Percentiles rank a stretch among this genome's conserved stretches.
Evolutionary conservation across 1,284 basidiomycete genomes (phyloP).

Genomic region (Puccinia polysora): DNA sequence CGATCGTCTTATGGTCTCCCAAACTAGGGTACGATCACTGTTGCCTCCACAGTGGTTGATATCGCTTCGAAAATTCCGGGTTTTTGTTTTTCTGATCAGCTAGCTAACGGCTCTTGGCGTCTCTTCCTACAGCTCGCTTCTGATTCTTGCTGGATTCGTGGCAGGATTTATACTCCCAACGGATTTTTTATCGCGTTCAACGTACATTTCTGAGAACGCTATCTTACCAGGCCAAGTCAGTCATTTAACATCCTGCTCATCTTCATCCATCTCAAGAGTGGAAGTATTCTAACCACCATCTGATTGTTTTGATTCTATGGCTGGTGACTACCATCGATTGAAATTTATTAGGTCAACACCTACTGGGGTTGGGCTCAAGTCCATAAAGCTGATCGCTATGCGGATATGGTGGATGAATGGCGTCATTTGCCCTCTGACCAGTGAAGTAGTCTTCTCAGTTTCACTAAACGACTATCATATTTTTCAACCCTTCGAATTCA

Average conservation of each 20-base stretch:
- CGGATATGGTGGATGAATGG: constrained; percentile 65
- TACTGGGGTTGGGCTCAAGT: constrained; percentile 86
- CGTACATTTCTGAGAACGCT: constrained; percentile 89
- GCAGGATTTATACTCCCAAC: constrained; percentile 72
- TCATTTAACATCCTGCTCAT: too few species aligned
- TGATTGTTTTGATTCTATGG: too few species aligned
- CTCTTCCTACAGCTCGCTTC: constrained; percentile 55
- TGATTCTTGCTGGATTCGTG: constrained; percentile 64
- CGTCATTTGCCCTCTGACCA: constrained; percentile 63
- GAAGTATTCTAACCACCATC: too few species aligned
- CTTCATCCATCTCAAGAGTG: too few species aligned
- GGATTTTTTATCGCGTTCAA: constrained; percentile 62
- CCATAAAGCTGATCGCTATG: constrained; percentile 70
- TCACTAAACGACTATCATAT: not conserved
- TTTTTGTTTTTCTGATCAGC: too few species aligned
- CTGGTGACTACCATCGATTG: too few species aligned
- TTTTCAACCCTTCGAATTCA: not conserved
- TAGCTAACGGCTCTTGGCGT: too few species aligned
- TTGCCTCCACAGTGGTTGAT: too few species aligned
- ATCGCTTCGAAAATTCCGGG: too few species aligned
- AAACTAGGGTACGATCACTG: too few species aligned
- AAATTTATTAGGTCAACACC: constrained; percentile 72
- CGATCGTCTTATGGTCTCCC: not conserved
- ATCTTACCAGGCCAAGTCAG: constrained; percentile 78
- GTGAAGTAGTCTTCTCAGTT: constrained; percentile 50